phyloP scores from a whole-genome alignment of 2,329 filamentous ascomycete species.

The Penicillium digitatum region DNA sequence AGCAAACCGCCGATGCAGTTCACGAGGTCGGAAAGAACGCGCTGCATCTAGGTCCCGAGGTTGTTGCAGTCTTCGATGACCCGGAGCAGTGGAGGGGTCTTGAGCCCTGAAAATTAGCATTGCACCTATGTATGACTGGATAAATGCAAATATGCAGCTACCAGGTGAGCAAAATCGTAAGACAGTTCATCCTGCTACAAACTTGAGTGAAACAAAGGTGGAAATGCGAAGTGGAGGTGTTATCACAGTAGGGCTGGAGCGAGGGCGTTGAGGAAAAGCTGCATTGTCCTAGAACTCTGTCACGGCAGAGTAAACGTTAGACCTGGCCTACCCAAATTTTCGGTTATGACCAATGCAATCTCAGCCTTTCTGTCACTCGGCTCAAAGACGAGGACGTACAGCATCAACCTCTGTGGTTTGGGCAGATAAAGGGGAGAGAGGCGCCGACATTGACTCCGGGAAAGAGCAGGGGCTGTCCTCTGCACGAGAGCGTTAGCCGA shows the following conservation, averaged over 20 bases:
- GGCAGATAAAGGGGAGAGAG: background rate
- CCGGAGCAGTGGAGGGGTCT: conserved; percentile 10
- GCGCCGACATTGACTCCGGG: background rate
- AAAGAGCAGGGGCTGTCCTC: background rate
- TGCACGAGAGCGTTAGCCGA: background rate
- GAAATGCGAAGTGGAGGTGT: background rate
- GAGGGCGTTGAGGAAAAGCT: background rate
- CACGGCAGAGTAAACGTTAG: background rate
- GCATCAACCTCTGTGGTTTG: background rate
- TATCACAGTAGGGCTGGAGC: background rate
- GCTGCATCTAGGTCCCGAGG: conserved; percentile 16
- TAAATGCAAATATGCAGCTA: background rate
- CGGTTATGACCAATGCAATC: background rate
- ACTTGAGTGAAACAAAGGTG: background rate
- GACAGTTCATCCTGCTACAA: background rate
- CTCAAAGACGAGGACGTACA: background rate
- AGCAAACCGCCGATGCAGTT: conserved; percentile 21
- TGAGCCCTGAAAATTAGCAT: background rate
- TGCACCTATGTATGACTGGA: background rate
- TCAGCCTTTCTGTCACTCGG: background rate
- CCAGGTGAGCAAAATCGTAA: background rate
- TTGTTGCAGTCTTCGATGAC: conserved; percentile 19
- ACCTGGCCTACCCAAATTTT: background rate
- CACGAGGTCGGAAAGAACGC: conserved; percentile 21
- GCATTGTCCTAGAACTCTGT: too few species aligned